A percentile compares a stretch with the other conserved stretches of the same genome.
Evolutionary conservation across 192 early-diverging fungal species (phyloP).

Genomic region (Gaertneriomyces semiglobifer): DNA sequence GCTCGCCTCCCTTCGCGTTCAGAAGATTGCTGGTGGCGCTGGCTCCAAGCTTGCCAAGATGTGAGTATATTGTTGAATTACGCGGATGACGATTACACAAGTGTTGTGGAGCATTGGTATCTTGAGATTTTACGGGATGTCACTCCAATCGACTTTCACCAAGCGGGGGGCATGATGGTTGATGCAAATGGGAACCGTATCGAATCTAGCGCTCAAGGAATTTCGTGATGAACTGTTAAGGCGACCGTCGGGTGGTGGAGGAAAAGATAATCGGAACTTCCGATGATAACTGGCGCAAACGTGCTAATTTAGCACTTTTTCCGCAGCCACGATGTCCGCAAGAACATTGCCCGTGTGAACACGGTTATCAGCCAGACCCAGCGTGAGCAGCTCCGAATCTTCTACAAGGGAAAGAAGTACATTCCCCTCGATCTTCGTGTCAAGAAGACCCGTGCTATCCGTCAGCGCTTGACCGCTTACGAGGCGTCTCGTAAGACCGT

Average conservation of each 20-base stretch:
- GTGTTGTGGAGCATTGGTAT: no score
- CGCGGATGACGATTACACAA: no score
- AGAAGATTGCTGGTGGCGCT: conserved; percentile 82
- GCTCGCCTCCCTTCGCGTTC: conserved; percentile 87
- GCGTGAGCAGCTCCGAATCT: conserved; percentile 80
- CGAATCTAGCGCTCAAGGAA: no score
- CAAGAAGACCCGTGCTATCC: conserved; percentile 99
- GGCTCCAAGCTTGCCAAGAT: conserved; percentile 79
- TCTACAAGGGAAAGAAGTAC: conserved; percentile 95
- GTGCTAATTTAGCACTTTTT: no score
- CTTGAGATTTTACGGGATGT: no score
- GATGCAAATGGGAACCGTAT: no score
- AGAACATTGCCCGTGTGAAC: conserved; percentile 89
- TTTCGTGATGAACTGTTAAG: no score
- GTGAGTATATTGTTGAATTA: conserved; percentile 44
- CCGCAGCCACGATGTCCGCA: conserved; percentile 77
- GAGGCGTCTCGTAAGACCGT: conserved; percentile 81
- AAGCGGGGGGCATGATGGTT: no score
- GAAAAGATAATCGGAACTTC: no score
- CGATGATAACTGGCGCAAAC: no score
- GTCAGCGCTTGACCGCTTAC: conserved; percentile 83
- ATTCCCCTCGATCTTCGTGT: conserved; percentile 91
- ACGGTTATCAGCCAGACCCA: conserved; percentile 95
- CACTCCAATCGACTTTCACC: no score
- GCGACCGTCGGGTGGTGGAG: no score